These are phyloP conservation scores for Elsinoe arachidis DNA, from an alignment of 2,329 filamentous ascomycete genomes.

Conservation along the genomic window DNA sequence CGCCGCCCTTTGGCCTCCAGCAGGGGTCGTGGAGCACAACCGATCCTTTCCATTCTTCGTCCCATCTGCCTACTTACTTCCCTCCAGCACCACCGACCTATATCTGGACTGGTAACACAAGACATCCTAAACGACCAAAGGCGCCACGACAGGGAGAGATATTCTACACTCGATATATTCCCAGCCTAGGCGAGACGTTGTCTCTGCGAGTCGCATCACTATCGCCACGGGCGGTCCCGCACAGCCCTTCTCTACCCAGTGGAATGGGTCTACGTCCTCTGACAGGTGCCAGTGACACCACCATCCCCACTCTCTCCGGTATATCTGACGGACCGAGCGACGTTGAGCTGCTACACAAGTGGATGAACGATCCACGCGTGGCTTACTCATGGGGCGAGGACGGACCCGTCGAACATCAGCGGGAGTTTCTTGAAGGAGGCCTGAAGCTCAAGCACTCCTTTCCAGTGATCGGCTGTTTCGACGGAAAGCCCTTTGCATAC, in stretches of 20 bases:
- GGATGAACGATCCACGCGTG: constrained; percentile 83
- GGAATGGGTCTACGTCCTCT: constrained; percentile 28
- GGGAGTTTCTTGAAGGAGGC: constrained; percentile 58
- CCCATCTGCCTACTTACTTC: constrained; percentile 83
- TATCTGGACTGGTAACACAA: constrained; percentile 64
- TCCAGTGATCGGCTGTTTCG: constrained; percentile 87
- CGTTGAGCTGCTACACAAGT: constrained; percentile 64
- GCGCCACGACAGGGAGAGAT: constrained; percentile 83
- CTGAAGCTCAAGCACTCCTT: constrained; percentile 68
- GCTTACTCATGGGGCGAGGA: constrained; percentile 73
- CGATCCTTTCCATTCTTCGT: constrained; percentile 71
- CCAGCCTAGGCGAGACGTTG: constrained; percentile 72
- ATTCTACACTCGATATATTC: constrained; percentile 82
- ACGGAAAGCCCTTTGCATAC: constrained; percentile 90
- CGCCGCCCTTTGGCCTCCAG: constrained; percentile 1
- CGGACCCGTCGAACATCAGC: constrained; percentile 48
- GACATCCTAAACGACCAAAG: constrained; percentile 81
- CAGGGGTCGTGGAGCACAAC: constrained; percentile 22
- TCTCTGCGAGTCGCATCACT: constrained; percentile 78
- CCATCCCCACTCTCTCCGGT: constrained; percentile 26
- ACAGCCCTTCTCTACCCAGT: constrained; percentile 30
- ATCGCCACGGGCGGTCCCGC: constrained; percentile 53
- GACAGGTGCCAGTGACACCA: constrained; percentile 42
- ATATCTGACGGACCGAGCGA: constrained; percentile 41
- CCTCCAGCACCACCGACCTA: constrained; percentile 78